A percentile compares a stretch with the other conserved stretches of the same genome.
phyloP scores from a whole-genome alignment of 2,329 filamentous ascomycete genomes.

The Fusarium stilboides region DNA sequence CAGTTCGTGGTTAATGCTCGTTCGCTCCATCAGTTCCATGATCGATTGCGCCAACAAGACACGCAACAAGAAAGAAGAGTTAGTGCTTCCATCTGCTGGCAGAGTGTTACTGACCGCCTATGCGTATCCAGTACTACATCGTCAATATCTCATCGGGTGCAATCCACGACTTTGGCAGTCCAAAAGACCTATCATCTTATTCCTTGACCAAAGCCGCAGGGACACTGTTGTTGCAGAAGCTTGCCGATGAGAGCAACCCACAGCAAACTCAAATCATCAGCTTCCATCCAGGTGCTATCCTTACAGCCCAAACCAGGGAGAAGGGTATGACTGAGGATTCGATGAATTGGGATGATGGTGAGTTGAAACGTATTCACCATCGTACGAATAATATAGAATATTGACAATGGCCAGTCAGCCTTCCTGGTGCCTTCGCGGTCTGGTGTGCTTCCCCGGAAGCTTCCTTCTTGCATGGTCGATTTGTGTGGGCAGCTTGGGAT shows the following conservation, averaged over 20 bases:
- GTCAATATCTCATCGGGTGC: constrained; percentile 8
- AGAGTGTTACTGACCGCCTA: rapidly evolving
- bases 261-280: not conserved
- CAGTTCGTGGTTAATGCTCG: constrained; percentile 5
- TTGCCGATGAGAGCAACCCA: not conserved
- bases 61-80: not conserved
- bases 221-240: not conserved
- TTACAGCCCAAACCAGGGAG: not conserved
- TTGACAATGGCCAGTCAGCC: not conserved
- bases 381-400: too few relatives aligned
- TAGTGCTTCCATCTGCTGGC: not conserved
- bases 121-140: not conserved
- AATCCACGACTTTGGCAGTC: constrained; percentile 1
- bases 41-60: not conserved
- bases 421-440: not conserved
- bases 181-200: not conserved
- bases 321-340: not conserved
- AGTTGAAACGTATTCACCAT: not conserved
- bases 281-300: constrained; percentile 4
- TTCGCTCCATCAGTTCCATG: not conserved
- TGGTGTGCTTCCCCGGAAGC: constrained; percentile 14
- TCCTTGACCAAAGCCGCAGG: not conserved
- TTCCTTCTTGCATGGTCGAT: constrained; percentile 4
- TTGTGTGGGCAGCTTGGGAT: constrained; percentile 15
- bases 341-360: constrained; percentile 8